A percentile compares a stretch with the other conserved stretches of the same genome.
phyloP scores from a whole-genome alignment of 352 stramenopile species.

The Phytophthora pluvialis region DNA sequence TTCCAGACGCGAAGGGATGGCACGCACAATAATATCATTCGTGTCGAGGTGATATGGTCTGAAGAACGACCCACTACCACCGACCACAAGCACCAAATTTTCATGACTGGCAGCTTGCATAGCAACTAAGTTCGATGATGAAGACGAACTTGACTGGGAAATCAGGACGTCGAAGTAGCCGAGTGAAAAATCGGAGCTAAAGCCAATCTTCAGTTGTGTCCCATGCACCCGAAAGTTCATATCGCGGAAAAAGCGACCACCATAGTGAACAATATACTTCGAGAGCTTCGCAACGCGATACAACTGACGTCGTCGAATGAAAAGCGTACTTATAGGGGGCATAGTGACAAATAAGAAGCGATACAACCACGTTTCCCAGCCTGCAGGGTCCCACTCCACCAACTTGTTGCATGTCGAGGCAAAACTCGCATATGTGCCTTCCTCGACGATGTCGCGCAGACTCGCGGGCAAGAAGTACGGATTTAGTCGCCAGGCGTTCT shows the following conservation, averaged over 20 bases:
- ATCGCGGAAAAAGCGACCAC: slow-evolving; percentile 81
- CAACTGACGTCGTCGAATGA: slow-evolving; percentile 74
- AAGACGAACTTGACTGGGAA: slow-evolving; percentile 36
- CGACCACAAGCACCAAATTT: slow-evolving; percentile 63
- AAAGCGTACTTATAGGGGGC: slow-evolving; percentile 61
- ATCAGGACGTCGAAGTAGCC: slow-evolving; percentile 84
- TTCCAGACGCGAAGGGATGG: slow-evolving; percentile 68
- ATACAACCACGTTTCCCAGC: slow-evolving; percentile 77
- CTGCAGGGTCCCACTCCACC: slow-evolving; percentile 56
- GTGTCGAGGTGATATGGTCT: slow-evolving; percentile 83
- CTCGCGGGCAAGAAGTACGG: slow-evolving; percentile 58
- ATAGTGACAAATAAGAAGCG: slow-evolving; percentile 52
- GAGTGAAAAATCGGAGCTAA: slow-evolving; percentile 86
- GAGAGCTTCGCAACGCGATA: slow-evolving; percentile 66
- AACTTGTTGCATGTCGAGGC: slow-evolving; percentile 77
- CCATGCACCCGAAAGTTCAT: slow-evolving; percentile 82
- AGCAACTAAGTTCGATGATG: slow-evolving; percentile 34
- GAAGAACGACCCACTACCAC: slow-evolving; percentile 83
- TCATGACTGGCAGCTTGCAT: slow-evolving; percentile 34
- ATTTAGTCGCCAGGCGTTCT: slow-evolving; percentile 70
- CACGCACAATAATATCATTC: slow-evolving; percentile 83
- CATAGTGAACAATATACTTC: slow-evolving; percentile 72
- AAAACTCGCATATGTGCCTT: slow-evolving; percentile 77
- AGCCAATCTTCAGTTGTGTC: slow-evolving; percentile 81
- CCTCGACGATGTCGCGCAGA: slow-evolving; percentile 78